phyloP scores from a whole-genome alignment of 1,284 basidiomycete genomes.

The Microbotryum violaceum region DNA sequence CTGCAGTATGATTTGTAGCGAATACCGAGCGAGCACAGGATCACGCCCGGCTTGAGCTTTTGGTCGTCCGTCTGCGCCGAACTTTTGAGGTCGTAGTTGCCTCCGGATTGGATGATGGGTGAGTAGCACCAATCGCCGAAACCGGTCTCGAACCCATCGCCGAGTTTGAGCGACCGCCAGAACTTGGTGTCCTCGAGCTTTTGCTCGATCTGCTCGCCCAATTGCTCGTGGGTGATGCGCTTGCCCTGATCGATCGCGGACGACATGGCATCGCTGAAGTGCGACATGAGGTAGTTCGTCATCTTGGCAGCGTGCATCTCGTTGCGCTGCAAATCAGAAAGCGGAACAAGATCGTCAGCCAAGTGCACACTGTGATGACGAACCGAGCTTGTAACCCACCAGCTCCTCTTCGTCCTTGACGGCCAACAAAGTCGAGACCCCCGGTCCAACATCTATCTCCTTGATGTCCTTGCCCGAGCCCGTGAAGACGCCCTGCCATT shows the following conservation, averaged over 20 bases:
- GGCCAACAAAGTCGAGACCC: conserved; percentile 70
- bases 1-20: conserved; percentile 89
- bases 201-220: conserved; percentile 74
- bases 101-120: conserved; percentile 90
- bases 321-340: conserved; percentile 54
- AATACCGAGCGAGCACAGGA: conserved; percentile 79
- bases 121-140: conserved; percentile 88
- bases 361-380: background rate
- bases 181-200: conserved; percentile 69
- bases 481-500: conserved; percentile 56
- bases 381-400: conserved; percentile 47
- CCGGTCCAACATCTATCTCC: conserved; percentile 65
- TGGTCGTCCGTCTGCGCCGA: conserved; percentile 78
- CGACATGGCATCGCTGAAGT: conserved; percentile 86
- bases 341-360: background rate
- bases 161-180: conserved; percentile 54
- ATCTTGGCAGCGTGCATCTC: conserved; percentile 66
- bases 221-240: conserved; percentile 78
- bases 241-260: conserved; percentile 84
- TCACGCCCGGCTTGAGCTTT: conserved; percentile 78
- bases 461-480: conserved; percentile 47
- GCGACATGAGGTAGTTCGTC: conserved; percentile 74
- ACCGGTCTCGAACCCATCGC: conserved; percentile 60
- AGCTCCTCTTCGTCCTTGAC: conserved; percentile 87
- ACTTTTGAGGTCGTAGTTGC: conserved; percentile 79